Percentiles rank a stretch among this genome's conserved stretches.
Evolutionary conservation across 2,329 filamentous ascomycete genomes (phyloP).

Genomic region (Pseudogymnoascus sp.): DNA sequence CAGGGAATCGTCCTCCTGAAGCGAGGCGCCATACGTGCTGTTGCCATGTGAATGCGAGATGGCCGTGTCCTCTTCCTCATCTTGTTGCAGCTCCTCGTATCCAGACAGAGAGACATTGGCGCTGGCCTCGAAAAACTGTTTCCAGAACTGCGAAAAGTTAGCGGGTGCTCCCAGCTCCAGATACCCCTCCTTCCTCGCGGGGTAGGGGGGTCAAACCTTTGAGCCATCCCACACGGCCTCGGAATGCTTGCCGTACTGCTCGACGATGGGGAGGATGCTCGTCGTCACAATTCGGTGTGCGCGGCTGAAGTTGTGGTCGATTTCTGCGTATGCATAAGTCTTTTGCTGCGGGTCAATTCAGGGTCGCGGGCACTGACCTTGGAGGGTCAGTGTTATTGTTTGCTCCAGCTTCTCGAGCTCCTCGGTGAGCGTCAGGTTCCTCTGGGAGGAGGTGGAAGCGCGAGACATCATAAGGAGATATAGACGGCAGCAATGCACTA

Average conservation of each 20-base stretch:
- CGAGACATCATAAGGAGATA: slow-evolving; percentile 22
- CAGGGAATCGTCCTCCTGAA: slow-evolving; percentile 14
- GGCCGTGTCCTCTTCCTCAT: slow-evolving; percentile 40
- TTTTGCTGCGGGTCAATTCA: background rate
- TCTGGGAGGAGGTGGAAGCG: slow-evolving; percentile 31
- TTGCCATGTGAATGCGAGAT: slow-evolving; percentile 26
- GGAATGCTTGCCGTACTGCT: slow-evolving; percentile 91
- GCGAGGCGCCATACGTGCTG: slow-evolving; percentile 26
- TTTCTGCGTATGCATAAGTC: slow-evolving; percentile 52
- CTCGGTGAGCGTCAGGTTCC: slow-evolving; percentile 73
- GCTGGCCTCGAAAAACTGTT: slow-evolving; percentile 98
- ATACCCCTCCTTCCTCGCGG: background rate
- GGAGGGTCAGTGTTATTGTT: slow-evolving; percentile 88
- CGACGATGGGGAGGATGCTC: slow-evolving; percentile 85
- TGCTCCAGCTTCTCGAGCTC: slow-evolving; percentile 95
- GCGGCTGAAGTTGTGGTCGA: slow-evolving; percentile 96
- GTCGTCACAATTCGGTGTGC: slow-evolving; percentile 93
- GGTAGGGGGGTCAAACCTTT: slow-evolving; percentile 50
- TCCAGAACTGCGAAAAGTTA: slow-evolving; percentile 69
- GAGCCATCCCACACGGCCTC: slow-evolving; percentile 93
- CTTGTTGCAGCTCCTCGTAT: slow-evolving; percentile 74
- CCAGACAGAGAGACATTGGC: slow-evolving; percentile 94
- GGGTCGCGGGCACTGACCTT: slow-evolving; percentile 48
- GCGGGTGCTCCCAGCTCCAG: background rate
- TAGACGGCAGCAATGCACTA: background rate